Conservation (phyloP, 1,139 yeast genomes). For the Pneumocystis canis region DNA sequence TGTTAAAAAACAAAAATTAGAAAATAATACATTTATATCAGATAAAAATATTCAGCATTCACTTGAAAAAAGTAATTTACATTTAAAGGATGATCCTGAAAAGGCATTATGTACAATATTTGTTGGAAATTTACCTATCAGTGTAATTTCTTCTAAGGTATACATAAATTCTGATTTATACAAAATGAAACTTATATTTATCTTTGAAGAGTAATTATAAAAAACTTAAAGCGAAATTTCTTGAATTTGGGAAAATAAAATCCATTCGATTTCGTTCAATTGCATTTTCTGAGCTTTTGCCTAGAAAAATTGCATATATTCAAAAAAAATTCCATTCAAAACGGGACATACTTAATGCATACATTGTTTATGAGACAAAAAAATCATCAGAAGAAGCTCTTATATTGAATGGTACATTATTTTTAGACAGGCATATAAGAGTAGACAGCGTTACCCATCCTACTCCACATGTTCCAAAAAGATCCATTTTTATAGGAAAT, state of each 20-base stretch:
- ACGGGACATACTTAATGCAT: constrained; percentile 75
- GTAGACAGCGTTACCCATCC: constrained; percentile 92
- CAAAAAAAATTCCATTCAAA: constrained; percentile 62
- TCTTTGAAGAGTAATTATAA: constrained; percentile 11
- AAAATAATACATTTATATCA: not conserved
- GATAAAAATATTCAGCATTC: not conserved
- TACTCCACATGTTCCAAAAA: constrained; percentile 56
- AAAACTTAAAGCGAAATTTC: constrained; percentile 13
- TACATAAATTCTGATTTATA: constrained; percentile 37
- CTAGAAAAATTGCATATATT: constrained; percentile 83
- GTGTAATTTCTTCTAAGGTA: constrained; percentile 50
- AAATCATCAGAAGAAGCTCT: constrained; percentile 41
- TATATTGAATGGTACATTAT: constrained; percentile 50
- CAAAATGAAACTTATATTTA: not conserved
- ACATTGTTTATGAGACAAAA: constrained; percentile 54
- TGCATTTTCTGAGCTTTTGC: constrained; percentile 74
- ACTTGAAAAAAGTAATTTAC: not conserved
- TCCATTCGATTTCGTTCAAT: constrained; percentile 85
- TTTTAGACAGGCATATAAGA: constrained; percentile 62
- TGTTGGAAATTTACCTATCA: constrained; percentile 67
- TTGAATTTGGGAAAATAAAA: constrained; percentile 44
- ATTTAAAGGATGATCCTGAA: constrained; percentile 16
- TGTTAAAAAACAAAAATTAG: not conserved
- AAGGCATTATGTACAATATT: constrained; percentile 83
- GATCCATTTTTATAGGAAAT: constrained; percentile 85